Evolutionary conservation across 768 basidiomycete species (phyloP).

Genomic region (Guyanaporus albipodus): DNA sequence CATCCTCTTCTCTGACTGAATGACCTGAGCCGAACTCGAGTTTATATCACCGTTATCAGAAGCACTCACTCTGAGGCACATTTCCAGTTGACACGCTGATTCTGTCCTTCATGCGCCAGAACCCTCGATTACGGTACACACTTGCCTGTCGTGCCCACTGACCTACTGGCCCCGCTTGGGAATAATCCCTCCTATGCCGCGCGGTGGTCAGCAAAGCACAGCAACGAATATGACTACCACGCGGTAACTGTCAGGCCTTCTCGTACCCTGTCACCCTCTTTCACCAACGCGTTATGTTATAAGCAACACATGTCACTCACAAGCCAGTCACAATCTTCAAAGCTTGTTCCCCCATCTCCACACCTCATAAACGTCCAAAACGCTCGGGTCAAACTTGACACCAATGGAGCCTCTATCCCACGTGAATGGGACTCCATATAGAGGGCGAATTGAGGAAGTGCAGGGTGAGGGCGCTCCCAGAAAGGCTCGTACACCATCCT

Average conservation of each 20-base stretch:
- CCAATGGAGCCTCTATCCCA: slow-evolving; percentile 44
- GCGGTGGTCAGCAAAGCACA: slow-evolving; percentile 16
- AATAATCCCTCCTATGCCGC: slow-evolving; percentile 57
- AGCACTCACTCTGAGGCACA: slow-evolving; percentile 64
- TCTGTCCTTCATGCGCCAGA: slow-evolving; percentile 76
- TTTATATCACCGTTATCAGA: background rate
- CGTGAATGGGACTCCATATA: slow-evolving; percentile 28
- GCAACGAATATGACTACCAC: slow-evolving; percentile 11
- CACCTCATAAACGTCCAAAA: slow-evolving; percentile 15
- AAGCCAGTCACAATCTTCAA: slow-evolving; percentile 59
- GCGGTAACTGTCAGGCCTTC: slow-evolving; percentile 50
- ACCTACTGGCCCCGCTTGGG: slow-evolving; percentile 75
- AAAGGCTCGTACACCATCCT: slow-evolving; percentile 63
- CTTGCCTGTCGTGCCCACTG: too few species aligned
- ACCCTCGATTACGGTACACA: too few species aligned
- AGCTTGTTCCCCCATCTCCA: slow-evolving; percentile 42
- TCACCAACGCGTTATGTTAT: slow-evolving; percentile 5
- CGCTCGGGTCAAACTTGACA: slow-evolving; percentile 48
- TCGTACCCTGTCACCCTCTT: slow-evolving; percentile 39
- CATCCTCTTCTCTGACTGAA: slow-evolving; percentile 57
- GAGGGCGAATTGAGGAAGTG: slow-evolving; percentile 10
- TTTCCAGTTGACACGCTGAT: slow-evolving; percentile 64
- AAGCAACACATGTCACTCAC: slow-evolving; percentile 37
- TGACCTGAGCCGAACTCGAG: background rate
- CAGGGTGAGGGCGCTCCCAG: too few species aligned